These are phyloP conservation scores for Aureobasidium sp. DNA, from an alignment of 2,329 filamentous ascomycete genomes.

Conservation along the genomic window DNA sequence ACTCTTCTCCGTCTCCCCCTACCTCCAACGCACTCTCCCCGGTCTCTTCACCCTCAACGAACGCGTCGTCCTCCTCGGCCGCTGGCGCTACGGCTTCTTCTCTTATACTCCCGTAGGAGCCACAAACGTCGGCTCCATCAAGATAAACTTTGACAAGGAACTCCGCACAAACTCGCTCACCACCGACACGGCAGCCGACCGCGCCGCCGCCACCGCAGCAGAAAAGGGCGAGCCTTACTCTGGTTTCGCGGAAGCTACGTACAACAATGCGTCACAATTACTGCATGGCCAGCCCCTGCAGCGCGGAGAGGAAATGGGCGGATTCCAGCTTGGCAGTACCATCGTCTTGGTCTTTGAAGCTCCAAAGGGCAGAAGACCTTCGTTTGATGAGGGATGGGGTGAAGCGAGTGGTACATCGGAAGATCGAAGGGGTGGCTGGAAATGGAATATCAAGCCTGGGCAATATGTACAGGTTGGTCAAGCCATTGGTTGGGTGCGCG, in stretches of 20 bases:
- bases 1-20: slow-evolving; percentile 89
- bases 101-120: slow-evolving; percentile 91
- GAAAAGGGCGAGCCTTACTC: slow-evolving; percentile 71
- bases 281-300: slow-evolving; percentile 77
- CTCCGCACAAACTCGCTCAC: slow-evolving; percentile 85
- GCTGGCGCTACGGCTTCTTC: slow-evolving; percentile 98
- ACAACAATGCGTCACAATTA: slow-evolving; percentile 67
- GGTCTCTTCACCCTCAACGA: slow-evolving; percentile 96
- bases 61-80: slow-evolving; percentile 82
- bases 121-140: slow-evolving; percentile 94
- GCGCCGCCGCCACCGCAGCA: slow-evolving; percentile 72
- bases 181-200: slow-evolving; percentile 86
- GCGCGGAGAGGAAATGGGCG: slow-evolving; percentile 94
- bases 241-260: slow-evolving; percentile 91
- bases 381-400: slow-evolving; percentile 53
- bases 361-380: slow-evolving; percentile 55
- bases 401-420: slow-evolving; percentile 44
- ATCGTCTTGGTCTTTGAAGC: slow-evolving; percentile 96
- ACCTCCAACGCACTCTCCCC: slow-evolving; percentile 84
- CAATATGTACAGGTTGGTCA: slow-evolving; percentile 86
- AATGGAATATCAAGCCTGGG: slow-evolving; percentile 80
- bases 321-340: slow-evolving; percentile 91
- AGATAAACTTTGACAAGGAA: slow-evolving; percentile 93
- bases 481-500: slow-evolving; percentile 68
- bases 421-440: slow-evolving; percentile 60